These are phyloP conservation scores for Termitomyces sp. DNA, from an alignment of 768 basidiomycete genomes.

Conservation along the genomic window DNA sequence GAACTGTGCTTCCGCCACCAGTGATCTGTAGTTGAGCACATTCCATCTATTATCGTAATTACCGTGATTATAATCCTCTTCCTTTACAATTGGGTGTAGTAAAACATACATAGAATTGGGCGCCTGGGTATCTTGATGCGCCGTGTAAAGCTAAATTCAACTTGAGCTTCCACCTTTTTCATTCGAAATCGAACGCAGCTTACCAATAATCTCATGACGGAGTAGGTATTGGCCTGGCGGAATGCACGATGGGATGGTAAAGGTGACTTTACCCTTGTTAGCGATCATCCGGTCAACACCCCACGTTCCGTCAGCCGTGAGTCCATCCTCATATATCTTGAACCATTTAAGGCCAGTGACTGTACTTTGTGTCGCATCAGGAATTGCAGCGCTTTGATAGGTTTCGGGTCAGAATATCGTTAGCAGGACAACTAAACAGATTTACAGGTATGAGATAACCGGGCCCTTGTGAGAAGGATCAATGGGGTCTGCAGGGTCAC, in stretches of 20 bases:
- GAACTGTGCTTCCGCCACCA: slow-evolving; percentile 35
- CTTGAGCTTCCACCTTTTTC: not conserved
- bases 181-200: not conserved
- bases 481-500: slow-evolving; percentile 41
- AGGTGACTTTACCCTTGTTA: slow-evolving; percentile 45
- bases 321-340: slow-evolving; percentile 46
- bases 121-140: slow-evolving; percentile 43
- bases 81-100: not conserved
- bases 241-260: slow-evolving; percentile 41
- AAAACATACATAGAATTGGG: slow-evolving; percentile 46
- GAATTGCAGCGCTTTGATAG: slow-evolving; percentile 37
- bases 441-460: slow-evolving; percentile 45
- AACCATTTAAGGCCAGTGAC: slow-evolving; percentile 51
- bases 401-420: not conserved
- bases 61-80: not conserved
- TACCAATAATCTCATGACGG: slow-evolving; percentile 47
- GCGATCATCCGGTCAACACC: slow-evolving; percentile 40
- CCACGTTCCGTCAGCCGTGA: slow-evolving; percentile 30
- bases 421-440: not conserved
- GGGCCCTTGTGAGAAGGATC: slow-evolving; percentile 51
- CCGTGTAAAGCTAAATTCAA: slow-evolving; percentile 33
- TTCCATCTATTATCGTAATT: slow-evolving; percentile 29
- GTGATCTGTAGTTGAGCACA: slow-evolving; percentile 43
- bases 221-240: slow-evolving; percentile 42
- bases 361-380: slow-evolving; percentile 36